Evolutionary conservation across 164 flowering plant species (phyloP).

Genomic region (Protea cynaroides): DNA sequence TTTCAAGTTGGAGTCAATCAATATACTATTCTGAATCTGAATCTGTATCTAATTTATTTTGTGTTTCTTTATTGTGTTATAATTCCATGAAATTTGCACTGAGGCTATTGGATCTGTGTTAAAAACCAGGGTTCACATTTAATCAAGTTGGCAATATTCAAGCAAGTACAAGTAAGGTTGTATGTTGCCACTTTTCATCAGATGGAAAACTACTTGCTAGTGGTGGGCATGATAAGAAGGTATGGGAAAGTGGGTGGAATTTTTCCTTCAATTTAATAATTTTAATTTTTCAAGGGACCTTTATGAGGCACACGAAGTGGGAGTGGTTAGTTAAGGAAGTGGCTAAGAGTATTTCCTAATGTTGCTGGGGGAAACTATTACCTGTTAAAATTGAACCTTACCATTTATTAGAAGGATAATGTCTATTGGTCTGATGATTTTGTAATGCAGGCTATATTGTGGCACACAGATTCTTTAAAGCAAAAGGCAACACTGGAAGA

Average conservation of each 20-base stretch:
- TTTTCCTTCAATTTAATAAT: neutral
- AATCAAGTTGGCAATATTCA: conserved; percentile 53
- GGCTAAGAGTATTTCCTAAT: no score
- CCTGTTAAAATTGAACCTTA: conserved; percentile 1
- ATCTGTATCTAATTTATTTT: neutral
- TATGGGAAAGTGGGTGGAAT: neutral
- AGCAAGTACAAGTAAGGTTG: conserved; percentile 79
- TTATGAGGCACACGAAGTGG: no score
- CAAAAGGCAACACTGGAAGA: conserved; percentile 62
- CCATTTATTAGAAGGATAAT: neutral
- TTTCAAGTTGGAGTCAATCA: neutral
- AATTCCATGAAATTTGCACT: conserved; percentile 9
- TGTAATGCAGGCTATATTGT: conserved; percentile 56
- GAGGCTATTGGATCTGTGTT: neutral
- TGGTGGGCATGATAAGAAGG: conserved; percentile 95
- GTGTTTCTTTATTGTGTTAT: neutral
- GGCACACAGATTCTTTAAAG: conserved; percentile 57
- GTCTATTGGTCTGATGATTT: conserved; percentile 8
- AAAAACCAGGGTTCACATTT: conserved; percentile 63
- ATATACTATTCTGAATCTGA: neutral
- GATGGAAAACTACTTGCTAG: conserved; percentile 94
- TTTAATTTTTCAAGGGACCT: neutral
- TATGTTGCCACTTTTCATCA: conserved; percentile 91
- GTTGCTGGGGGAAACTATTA: neutral
- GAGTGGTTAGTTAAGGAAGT: no score